Evolutionary conservation across 1,139 yeast genomes (phyloP), one percentile per base, ranked within the genome.

Genomic region (Debaryomyces nepalensis): DNA sequence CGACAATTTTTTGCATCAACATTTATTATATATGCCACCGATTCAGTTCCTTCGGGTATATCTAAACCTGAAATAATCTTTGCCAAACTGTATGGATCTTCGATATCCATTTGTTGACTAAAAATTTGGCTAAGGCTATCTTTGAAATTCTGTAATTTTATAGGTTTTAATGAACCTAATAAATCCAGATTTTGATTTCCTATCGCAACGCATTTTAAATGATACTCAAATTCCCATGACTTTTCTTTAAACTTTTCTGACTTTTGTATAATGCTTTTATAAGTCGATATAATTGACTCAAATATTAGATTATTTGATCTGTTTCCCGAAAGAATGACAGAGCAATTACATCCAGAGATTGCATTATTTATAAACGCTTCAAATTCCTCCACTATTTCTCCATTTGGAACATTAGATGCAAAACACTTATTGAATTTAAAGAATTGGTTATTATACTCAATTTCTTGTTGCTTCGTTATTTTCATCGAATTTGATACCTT

Each of bases 51-150:
- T 26, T 4, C 41, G 11, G 15, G 35, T 8, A 12, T 38, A 42
- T 9, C 36, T 24, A 34, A 26, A 11, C 37, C 37, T 11, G 32
- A 27, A 11, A 46, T 21, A 10, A 41, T 33, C 16, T 33, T 21
- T 5, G 19, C 30, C 9, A 49, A 26, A 12, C 36, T 32, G 8
- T 29, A 21, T 6, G 18, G 11, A 32, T 32, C 41, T 7, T 49
- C 51, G 14, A 63, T 49, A 6, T 48, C 44, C 62, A 60, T 59
- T 43, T 51, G 51, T 41, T 62, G 65, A 26, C 59, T 52, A 8
- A 41, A 43, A 5, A 59, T 39, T 24, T 44, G 50, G 7, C 39
- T 31, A 10, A 54, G 39, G 10, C 29, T 40, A 11, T 33, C 5
- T 4, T 32, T 23, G 15, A 37, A 27, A 20, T 16, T 35, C 5